Conservation (phyloP, 2,329 filamentous ascomycete species). For the Fusarium cicatricum region DNA sequence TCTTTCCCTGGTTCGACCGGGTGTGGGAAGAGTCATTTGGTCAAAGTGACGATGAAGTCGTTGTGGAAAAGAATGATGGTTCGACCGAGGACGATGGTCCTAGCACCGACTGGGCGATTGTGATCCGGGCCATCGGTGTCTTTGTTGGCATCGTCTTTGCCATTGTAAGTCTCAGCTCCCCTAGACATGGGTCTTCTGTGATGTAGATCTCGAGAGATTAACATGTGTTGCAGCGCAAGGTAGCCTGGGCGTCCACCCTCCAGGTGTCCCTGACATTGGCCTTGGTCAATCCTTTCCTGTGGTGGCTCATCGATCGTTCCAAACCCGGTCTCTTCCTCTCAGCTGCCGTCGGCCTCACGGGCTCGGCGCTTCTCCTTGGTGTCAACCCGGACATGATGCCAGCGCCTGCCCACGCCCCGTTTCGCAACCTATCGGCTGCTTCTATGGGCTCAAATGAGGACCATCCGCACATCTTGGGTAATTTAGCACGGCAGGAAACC, state of each 20-base stretch:
- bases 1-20: slow-evolving; percentile 85
- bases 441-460: slow-evolving; percentile 15
- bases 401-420: slow-evolving; percentile 58
- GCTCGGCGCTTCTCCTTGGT: slow-evolving; percentile 77
- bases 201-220: slow-evolving; percentile 2
- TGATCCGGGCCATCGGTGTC: slow-evolving; percentile 65
- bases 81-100: slow-evolving; percentile 46
- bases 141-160: slow-evolving; percentile 70
- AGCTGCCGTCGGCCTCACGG: slow-evolving; percentile 73
- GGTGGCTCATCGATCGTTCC: slow-evolving; percentile 95
- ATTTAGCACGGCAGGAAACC: slow-evolving; percentile 67
- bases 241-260: slow-evolving; percentile 94
- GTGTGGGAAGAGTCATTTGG: slow-evolving; percentile 70
- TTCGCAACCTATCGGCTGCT: slow-evolving; percentile 32
- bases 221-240: slow-evolving; percentile 70
- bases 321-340: slow-evolving; percentile 85
- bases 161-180: slow-evolving; percentile 70
- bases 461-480: slow-evolving; percentile 50
- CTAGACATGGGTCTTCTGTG: background rate
- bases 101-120: slow-evolving; percentile 76
- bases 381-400: slow-evolving; percentile 83
- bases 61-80: slow-evolving; percentile 41
- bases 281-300: slow-evolving; percentile 90
- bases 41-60: slow-evolving; percentile 44
- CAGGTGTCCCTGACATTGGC: slow-evolving; percentile 90